Evolutionary conservation across 345 rosid species (phyloP).

Genomic region (Citrus sp.): DNA sequence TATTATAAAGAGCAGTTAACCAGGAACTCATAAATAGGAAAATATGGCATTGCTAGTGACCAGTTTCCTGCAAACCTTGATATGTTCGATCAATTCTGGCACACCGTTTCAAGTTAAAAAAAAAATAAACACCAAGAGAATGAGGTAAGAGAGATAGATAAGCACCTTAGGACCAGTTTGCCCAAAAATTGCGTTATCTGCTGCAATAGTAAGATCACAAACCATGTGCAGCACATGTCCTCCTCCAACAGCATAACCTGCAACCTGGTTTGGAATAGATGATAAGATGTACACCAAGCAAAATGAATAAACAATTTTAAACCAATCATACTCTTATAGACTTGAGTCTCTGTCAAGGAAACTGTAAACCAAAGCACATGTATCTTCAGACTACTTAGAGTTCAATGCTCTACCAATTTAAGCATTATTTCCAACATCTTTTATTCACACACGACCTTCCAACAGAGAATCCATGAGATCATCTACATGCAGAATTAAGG

Average conservation of each 20-base stretch:
- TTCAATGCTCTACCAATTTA: not conserved
- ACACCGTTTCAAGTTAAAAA: not conserved
- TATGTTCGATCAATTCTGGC: not conserved
- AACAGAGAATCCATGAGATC: not conserved
- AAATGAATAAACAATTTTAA: constrained; percentile 3
- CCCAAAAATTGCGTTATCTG: constrained; percentile 86
- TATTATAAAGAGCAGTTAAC: not conserved
- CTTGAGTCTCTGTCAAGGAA: not conserved
- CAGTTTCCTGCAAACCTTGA: not conserved
- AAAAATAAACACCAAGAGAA: not conserved
- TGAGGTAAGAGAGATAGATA: not conserved
- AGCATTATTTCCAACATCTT: not conserved
- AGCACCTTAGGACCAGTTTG: constrained; percentile 98
- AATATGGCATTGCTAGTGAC: not conserved
- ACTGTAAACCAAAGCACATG: not conserved
- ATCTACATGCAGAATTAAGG: not conserved
- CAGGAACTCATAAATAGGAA: not conserved
- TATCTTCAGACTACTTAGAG: not conserved
- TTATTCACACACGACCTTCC: not conserved
- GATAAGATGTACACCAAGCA: not conserved
- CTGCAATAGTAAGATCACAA: constrained; percentile 92
- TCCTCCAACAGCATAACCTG: constrained; percentile 97
- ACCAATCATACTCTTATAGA: not conserved
- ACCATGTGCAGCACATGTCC: constrained; percentile 94
- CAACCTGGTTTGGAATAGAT: constrained; percentile 51